Evolutionary conservation across 75 land plant genomes (phyloP).

Genomic region (Cupressus sempervirens): DNA sequence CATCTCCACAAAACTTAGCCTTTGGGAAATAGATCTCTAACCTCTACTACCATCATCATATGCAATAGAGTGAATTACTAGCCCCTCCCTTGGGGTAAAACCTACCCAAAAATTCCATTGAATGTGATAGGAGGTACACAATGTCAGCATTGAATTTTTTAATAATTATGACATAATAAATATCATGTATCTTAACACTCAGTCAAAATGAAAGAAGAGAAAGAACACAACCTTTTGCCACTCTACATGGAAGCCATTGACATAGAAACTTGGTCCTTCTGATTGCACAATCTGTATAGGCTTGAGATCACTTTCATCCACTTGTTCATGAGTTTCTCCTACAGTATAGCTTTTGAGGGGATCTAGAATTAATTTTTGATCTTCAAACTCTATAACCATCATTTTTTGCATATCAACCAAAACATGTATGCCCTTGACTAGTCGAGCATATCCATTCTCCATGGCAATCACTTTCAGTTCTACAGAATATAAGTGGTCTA

Average conservation of each 20-base stretch:
- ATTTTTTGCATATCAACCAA: slow-evolving; percentile 91
- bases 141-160: not conserved
- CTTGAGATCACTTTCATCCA: slow-evolving; percentile 92
- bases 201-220: not conserved
- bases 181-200: not conserved
- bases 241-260: slow-evolving; percentile 79
- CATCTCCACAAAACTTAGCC: slow-evolving; percentile 98
- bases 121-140: slow-evolving; percentile 13
- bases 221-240: slow-evolving; percentile 85
- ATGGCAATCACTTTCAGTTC: slow-evolving; percentile 98
- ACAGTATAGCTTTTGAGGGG: slow-evolving; percentile 93
- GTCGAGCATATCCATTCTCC: slow-evolving; percentile 99
- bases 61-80: no score
- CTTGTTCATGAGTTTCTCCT: slow-evolving; percentile 84
- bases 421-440: slow-evolving; percentile 91
- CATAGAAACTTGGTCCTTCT: slow-evolving; percentile 96
- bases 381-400: slow-evolving; percentile 91
- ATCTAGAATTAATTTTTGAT: slow-evolving; percentile 84
- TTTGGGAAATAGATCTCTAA: slow-evolving; percentile 85
- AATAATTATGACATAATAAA: not conserved
- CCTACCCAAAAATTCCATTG: no score
- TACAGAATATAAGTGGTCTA: no score
- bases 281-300: slow-evolving; percentile 87
- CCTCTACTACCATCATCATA: no score
- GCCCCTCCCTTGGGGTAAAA: no score